Evolutionary conservation across 106 monocot species (phyloP).

Genomic region (Iris macrosiphon): DNA sequence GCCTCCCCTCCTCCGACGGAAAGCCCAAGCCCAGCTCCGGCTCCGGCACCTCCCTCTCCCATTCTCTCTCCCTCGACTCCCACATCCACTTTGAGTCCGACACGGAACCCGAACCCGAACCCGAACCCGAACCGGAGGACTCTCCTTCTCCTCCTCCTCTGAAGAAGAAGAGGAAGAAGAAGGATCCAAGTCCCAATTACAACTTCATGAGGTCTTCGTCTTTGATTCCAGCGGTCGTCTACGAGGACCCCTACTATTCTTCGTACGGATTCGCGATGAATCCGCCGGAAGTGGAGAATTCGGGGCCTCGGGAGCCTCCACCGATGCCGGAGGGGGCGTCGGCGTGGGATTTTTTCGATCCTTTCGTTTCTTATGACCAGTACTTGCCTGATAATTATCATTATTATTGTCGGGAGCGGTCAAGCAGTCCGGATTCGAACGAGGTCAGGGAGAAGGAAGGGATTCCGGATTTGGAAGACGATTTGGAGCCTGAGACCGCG

Average conservation of each 20-base stretch:
- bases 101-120: conserved; percentile 14
- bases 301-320: conserved; percentile 30
- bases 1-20: conserved; percentile 33
- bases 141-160: neutral
- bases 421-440: conserved; percentile 55
- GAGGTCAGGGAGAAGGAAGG: conserved; percentile 78
- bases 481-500: conserved; percentile 21
- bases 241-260: conserved; percentile 22
- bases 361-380: conserved; percentile 59
- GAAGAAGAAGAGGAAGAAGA: neutral
- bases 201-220: conserved; percentile 37
- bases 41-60: conserved; percentile 27
- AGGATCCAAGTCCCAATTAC: conserved; percentile 10
- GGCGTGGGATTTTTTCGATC: conserved; percentile 73
- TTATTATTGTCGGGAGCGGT: conserved; percentile 10
- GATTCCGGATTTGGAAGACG: conserved; percentile 90
- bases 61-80: conserved; percentile 24
- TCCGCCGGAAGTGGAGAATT: neutral
- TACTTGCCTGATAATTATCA: conserved; percentile 5
- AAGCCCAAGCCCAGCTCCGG: conserved; percentile 4
- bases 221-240: conserved; percentile 28
- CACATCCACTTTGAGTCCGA: conserved; percentile 29
- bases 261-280: neutral
- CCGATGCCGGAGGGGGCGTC: conserved; percentile 33
- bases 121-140: neutral